Conservation (phyloP, 352 stramenopile genomes). For the Phytophthora foliorum region DNA sequence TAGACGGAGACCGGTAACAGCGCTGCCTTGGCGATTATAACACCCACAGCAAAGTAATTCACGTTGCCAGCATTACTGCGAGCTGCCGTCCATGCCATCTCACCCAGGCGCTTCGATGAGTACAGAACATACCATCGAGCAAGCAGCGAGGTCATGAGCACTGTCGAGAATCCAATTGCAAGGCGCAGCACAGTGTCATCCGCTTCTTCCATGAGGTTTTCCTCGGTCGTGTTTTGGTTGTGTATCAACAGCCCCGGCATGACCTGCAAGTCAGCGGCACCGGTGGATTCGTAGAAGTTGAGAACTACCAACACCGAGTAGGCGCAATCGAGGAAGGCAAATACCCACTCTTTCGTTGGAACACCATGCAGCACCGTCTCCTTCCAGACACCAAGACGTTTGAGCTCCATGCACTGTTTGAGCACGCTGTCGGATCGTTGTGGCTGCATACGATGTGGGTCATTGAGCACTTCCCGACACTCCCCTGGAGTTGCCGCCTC, state of each 20-base stretch:
- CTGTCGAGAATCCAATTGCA: conserved; percentile 23
- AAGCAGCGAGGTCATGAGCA: conserved; percentile 31
- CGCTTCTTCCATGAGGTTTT: conserved; percentile 25
- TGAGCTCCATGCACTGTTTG: conserved; percentile 32
- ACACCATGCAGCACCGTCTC: conserved; percentile 19
- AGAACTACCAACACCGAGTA: conserved; percentile 32
- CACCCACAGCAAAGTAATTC: conserved; percentile 28
- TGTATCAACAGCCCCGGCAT: background rate
- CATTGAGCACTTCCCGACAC: conserved; percentile 10
- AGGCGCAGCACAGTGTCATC: conserved; percentile 26
- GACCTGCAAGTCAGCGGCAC: conserved; percentile 13
- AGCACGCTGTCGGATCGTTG: conserved; percentile 22
- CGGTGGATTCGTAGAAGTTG: conserved; percentile 37
- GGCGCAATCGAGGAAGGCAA: conserved; percentile 22
- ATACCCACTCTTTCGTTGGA: conserved; percentile 27
- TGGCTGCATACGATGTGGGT: conserved; percentile 4
- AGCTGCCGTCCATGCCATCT: conserved; percentile 6
- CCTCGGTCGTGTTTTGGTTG: background rate
- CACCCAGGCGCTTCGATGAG: conserved; percentile 19
- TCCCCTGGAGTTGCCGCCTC: conserved; percentile 8
- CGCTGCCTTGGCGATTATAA: conserved; percentile 18
- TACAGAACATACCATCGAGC: conserved; percentile 39
- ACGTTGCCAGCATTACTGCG: background rate
- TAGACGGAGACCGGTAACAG: conserved; percentile 33
- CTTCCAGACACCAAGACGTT: conserved; percentile 29